These are phyloP conservation scores for Fusarium bulbicola DNA, from an alignment of 2,329 filamentous ascomycete species.

Conservation along the genomic window DNA sequence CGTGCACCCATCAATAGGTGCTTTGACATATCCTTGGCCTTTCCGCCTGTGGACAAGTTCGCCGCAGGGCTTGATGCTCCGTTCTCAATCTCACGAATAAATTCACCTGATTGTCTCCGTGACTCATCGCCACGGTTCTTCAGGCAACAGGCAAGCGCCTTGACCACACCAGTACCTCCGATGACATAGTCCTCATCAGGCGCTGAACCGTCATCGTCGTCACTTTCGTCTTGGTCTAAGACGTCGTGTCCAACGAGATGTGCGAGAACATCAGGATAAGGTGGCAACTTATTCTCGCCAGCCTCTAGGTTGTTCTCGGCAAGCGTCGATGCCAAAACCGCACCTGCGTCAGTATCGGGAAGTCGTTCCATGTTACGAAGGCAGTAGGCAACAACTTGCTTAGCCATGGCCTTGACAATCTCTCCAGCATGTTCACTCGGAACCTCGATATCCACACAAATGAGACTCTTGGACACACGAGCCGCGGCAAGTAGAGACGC, in stretches of 20 bases:
- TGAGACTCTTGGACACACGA: conserved; percentile 81
- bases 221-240: conserved; percentile 56
- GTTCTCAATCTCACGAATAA: conserved; percentile 61
- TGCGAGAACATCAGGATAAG: conserved; percentile 81
- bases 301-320: conserved; percentile 49
- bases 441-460: conserved; percentile 92
- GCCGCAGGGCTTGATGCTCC: conserved; percentile 56
- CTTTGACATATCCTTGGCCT: conserved; percentile 93
- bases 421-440: conserved; percentile 85
- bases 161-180: conserved; percentile 93
- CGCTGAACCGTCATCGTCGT: conserved; percentile 73
- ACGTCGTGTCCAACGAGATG: conserved; percentile 82
- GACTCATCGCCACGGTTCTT: conserved; percentile 77
- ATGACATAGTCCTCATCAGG: conserved; percentile 96
- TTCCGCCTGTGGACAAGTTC: conserved; percentile 58
- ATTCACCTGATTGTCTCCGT: conserved; percentile 61
- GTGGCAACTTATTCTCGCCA: conserved; percentile 43
- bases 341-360: conserved; percentile 70
- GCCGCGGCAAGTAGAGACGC: conserved; percentile 90
- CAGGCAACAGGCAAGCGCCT: conserved; percentile 89
- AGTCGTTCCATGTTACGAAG: conserved; percentile 88
- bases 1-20: conserved; percentile 86
- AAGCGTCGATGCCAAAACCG: conserved; percentile 55
- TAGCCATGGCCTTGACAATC: conserved; percentile 89
- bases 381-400: conserved; percentile 94